A percentile compares a stretch with the other conserved stretches of the same genome.
Conservation (phyloP, 129 eudicot species). For the Glebionis coronaria region DNA sequence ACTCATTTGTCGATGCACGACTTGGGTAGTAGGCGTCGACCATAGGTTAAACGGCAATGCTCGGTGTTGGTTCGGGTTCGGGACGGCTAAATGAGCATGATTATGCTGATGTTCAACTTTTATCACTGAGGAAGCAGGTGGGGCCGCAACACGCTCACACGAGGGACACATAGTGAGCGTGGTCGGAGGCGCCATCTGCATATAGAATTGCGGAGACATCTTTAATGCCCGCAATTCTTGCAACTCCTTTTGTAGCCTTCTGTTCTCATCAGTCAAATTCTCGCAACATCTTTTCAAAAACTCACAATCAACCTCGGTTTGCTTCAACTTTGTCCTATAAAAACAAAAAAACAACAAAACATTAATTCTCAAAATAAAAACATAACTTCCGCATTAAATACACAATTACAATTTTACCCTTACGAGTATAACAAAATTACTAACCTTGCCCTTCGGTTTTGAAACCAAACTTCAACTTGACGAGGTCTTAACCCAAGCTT, state of each 20-base stretch:
- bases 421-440: conserved; percentile 9
- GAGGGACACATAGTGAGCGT: conserved; percentile 98
- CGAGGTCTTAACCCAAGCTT: conserved; percentile 81
- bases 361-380: background rate
- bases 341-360: conserved; percentile 3
- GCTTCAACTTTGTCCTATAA: conserved; percentile 89
- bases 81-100: conserved; percentile 12
- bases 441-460: conserved; percentile 96
- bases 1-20: conserved; percentile 41
- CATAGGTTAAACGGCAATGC: conserved; percentile 58
- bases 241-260: conserved; percentile 87
- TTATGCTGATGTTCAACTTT: conserved; percentile 26
- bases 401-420: conserved; percentile 28
- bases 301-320: conserved; percentile 96
- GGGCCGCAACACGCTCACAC: conserved; percentile 84
- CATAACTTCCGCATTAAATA: background rate
- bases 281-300: conserved; percentile 85
- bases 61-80: conserved; percentile 32
- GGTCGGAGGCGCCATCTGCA: conserved; percentile 96
- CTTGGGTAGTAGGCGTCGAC: conserved; percentile 35
- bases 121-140: conserved; percentile 35
- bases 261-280: conserved; percentile 79
- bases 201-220: conserved; percentile 87
- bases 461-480: conserved; percentile 98
- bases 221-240: conserved; percentile 82